Base-by-base conservation (phyloP, 1,284 basidiomycete genomes). In the Inonotus obliquus region DNA sequence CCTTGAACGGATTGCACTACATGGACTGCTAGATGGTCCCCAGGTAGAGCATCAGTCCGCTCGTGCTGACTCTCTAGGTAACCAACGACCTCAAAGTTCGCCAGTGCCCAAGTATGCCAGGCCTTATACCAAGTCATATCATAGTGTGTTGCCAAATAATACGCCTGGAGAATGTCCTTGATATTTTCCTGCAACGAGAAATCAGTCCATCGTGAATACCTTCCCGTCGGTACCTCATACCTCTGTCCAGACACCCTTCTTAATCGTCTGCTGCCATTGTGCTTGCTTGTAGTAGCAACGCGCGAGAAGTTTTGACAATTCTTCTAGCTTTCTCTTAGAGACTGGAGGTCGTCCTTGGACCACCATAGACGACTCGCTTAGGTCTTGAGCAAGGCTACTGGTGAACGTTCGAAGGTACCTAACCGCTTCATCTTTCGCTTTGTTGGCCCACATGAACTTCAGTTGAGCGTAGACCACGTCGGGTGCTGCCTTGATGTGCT, bases 61-160 rank as follows among this genome's bases (percentile, higher is more conserved):
- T 77, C 80, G 64, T 87, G 83, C 67, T 89, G 84, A 56, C 76
- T 81, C 71, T 96, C 93, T 65, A 94, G 77, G 68, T 89, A 84
- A n/a, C 83, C 82, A 62, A 99, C 90, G 64, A 98, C 93, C 66
- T 98, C 94, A 67, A 97, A 97, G 73, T 98, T 98, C 11, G 95
- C 91, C 62, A 99, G 77, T 5, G 97, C 96, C 95, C 96, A 99
- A 0, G 94, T 96, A 73, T 99, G 96, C 96, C 96, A 98, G 17
- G 96, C 97, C 75, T 98, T 98, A 76, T 98, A 98, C 96, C 96
- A 99, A 39, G 82, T 82, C 5, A 90, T 85, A 73, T 99, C 97
- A 65, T 94, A 93, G 71, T 94, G 90, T 1, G 96, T 98, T 0
- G 97, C 93, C 39, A 91, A 80, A 59, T 85, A 81, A 75, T 97